A percentile compares a stretch with the other conserved stretches of the same genome.
Evolutionary conservation across 2,329 filamentous ascomycete species (phyloP).

Genomic region (Epicoccum sorghinum): DNA sequence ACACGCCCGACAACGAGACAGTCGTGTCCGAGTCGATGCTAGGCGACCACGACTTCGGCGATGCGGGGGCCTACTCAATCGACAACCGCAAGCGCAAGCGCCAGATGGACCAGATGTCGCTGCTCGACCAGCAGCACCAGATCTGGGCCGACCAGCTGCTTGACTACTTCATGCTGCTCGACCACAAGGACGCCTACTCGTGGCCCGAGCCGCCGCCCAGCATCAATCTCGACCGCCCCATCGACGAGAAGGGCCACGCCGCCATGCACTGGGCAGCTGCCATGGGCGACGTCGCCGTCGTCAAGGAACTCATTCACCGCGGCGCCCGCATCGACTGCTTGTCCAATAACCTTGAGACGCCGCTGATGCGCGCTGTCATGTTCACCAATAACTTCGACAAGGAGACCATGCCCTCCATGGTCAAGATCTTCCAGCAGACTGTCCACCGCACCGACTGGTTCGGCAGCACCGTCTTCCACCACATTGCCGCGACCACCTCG

Average conservation of each 20-base stretch:
- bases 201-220: conserved; percentile 79
- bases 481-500: conserved; percentile 86
- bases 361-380: conserved; percentile 89
- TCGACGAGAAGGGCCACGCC: conserved; percentile 90
- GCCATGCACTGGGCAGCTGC: conserved; percentile 96
- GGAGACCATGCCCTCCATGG: conserved; percentile 82
- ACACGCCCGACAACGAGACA: conserved; percentile 82
- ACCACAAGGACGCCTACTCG: conserved; percentile 74
- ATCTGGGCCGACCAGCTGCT: conserved; percentile 91
- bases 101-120: conserved; percentile 66
- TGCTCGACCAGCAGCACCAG: conserved; percentile 81
- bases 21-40: conserved; percentile 84
- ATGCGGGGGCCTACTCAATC: conserved; percentile 67
- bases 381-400: conserved; percentile 98
- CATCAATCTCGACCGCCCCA: conserved; percentile 89
- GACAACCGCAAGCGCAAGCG: conserved; percentile 76
- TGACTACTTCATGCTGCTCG: conserved; percentile 92
- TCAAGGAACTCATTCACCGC: conserved; percentile 83
- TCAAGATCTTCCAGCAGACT: conserved; percentile 82
- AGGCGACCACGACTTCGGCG: conserved; percentile 79
- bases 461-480: conserved; percentile 89
- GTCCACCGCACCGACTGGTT: conserved; percentile 79
- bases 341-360: conserved; percentile 74
- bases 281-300: conserved; percentile 94
- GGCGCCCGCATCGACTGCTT: conserved; percentile 75